phyloP scores from a whole-genome alignment of 2,329 filamentous ascomycete species.

The Colletotrichum spaethianum region DNA sequence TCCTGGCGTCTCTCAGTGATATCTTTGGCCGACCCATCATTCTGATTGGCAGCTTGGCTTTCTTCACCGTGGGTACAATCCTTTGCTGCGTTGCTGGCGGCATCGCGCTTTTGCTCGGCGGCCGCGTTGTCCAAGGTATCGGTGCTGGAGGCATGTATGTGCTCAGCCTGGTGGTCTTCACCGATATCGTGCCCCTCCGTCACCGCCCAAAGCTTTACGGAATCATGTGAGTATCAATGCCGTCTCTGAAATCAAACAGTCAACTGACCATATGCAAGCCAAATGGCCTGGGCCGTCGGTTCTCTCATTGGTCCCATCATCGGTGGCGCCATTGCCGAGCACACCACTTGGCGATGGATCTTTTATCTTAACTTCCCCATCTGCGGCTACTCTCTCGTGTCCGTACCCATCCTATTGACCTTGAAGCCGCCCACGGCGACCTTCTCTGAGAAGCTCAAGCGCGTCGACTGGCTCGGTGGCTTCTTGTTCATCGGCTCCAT shows the following conservation, averaged over 20 bases:
- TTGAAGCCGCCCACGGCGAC: conserved; percentile 52
- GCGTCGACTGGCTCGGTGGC: conserved; percentile 63
- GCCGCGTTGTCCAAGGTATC: conserved; percentile 56
- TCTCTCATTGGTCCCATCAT: conserved; percentile 57
- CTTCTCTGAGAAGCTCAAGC: conserved; percentile 50
- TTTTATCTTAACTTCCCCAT: conserved; percentile 65
- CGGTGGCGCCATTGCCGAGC: conserved; percentile 53
- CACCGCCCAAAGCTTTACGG: conserved; percentile 59
- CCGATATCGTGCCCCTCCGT: conserved; percentile 58
- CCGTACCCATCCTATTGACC: conserved; percentile 59
- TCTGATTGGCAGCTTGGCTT: conserved; percentile 50
- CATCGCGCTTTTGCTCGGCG: conserved; percentile 53
- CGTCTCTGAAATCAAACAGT: too few species aligned
- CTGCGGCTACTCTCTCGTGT: conserved; percentile 55
- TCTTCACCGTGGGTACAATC: conserved; percentile 61
- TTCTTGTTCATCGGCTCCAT: conserved; percentile 60
- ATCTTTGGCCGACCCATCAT: conserved; percentile 53
- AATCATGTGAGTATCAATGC: conserved; percentile 48
- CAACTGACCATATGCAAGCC: conserved; percentile 29
- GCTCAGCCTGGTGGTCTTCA: conserved; percentile 56
- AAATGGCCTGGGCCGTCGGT: conserved; percentile 57
- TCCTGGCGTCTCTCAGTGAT: conserved; percentile 51
- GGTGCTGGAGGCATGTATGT: conserved; percentile 59
- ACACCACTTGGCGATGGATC: conserved; percentile 61
- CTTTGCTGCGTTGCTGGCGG: conserved; percentile 53